Evolutionary conservation across 345 rosid genomes (phyloP).

Genomic region (Leavenworthia alabamica): DNA sequence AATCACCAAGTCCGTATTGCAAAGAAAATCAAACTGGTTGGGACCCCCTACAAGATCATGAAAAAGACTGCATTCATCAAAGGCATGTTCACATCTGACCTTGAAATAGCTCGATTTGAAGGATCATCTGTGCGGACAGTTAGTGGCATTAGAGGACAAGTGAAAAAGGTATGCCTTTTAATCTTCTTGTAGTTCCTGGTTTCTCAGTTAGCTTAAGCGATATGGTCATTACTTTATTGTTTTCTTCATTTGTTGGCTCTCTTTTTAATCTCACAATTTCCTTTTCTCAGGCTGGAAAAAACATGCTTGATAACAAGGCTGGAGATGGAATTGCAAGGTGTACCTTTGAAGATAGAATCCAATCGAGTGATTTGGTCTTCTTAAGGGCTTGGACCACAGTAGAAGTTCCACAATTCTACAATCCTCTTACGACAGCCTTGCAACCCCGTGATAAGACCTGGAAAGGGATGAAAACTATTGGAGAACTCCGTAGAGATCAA

Average conservation of each 20-base stretch:
- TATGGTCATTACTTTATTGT: not conserved
- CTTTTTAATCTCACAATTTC: not conserved
- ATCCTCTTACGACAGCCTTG: constrained; percentile 82
- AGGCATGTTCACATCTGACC: constrained; percentile 94
- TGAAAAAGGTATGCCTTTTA: constrained; percentile 64
- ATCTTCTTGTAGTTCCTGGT: not conserved
- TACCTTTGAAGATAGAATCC: constrained; percentile 90
- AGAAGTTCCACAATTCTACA: constrained; percentile 66
- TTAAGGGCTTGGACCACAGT: constrained; percentile 79
- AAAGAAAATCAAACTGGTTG: constrained; percentile 86
- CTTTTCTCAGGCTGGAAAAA: constrained; percentile 61
- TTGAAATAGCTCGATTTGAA: constrained; percentile 83
- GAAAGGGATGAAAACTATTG: constrained; percentile 90
- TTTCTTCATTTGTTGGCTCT: not conserved
- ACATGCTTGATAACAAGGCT: constrained; percentile 63
- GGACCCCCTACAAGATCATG: constrained; percentile 82
- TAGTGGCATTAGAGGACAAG: constrained; percentile 91
- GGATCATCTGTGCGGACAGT: constrained; percentile 81
- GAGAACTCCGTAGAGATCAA: constrained; percentile 69
- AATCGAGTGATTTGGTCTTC: constrained; percentile 83
- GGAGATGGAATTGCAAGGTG: constrained; percentile 90
- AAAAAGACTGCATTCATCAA: constrained; percentile 83
- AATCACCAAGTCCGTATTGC: constrained; percentile 70
- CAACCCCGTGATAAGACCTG: constrained; percentile 72
- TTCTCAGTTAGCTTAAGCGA: not conserved